Percentiles rank a stretch among this genome's conserved stretches.
These are phyloP conservation scores for Pontederia paniculata DNA, from an alignment of 176 grass and related monocot species.

Conservation along the genomic window DNA sequence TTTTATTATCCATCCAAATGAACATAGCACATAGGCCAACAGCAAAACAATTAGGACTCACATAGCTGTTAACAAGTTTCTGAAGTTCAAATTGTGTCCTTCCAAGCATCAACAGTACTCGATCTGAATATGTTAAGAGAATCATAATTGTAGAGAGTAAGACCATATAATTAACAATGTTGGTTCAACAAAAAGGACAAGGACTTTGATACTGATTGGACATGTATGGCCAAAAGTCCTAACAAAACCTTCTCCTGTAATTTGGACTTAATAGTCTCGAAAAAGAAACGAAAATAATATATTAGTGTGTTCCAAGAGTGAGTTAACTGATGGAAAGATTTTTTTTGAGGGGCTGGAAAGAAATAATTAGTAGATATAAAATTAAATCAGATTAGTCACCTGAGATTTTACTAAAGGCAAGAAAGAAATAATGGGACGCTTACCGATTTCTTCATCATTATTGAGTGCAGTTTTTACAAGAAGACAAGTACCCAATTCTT, in stretches of 20 bases:
- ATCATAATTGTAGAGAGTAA: constrained; percentile 11
- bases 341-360: background rate
- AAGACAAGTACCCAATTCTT: constrained; percentile 86
- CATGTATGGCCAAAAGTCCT: background rate
- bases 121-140: constrained; percentile 39
- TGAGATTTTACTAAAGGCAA: background rate
- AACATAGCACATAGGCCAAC: constrained; percentile 3
- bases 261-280: no score
- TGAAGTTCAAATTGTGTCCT: constrained; percentile 92
- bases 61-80: constrained; percentile 95
- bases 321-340: no score
- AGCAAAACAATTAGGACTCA: constrained; percentile 43
- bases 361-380: background rate
- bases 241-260: no score
- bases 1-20: constrained; percentile 6
- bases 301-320: no score
- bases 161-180: background rate
- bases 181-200: constrained; percentile 4
- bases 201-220: background rate
- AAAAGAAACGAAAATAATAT: no score
- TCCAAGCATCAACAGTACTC: constrained; percentile 81
- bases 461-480: constrained; percentile 76
- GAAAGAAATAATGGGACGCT: constrained; percentile 4
- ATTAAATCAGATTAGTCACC: background rate
- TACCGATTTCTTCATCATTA: constrained; percentile 85